These are phyloP conservation scores for Heterobasidion irregulare DNA, from an alignment of 1,284 basidiomycete genomes.

Conservation along the genomic window DNA sequence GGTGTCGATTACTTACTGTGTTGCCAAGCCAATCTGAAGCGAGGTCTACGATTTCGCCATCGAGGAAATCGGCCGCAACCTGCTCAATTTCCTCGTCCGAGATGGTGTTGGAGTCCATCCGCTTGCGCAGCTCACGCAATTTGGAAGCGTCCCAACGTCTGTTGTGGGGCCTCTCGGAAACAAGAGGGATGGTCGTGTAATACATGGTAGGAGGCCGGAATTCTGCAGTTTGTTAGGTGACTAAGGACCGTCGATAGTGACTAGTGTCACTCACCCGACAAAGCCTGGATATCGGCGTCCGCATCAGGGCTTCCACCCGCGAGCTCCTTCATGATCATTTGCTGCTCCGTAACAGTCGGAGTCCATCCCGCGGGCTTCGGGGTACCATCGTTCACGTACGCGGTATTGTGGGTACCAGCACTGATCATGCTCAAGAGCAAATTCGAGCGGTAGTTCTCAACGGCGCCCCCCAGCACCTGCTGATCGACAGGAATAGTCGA, in stretches of 20 bases:
- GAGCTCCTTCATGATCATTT: constrained; percentile 93
- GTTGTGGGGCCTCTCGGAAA: constrained; percentile 76
- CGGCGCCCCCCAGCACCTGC: constrained; percentile 81
- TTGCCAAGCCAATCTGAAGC: constrained; percentile 99
- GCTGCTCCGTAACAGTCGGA: constrained; percentile 78
- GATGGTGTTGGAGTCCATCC: constrained; percentile 78
- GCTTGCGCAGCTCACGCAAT: constrained; percentile 89
- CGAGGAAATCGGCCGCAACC: constrained; percentile 84
- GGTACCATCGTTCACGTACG: constrained; percentile 43
- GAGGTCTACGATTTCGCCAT: constrained; percentile 87
- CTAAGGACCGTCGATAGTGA: constrained; percentile 19
- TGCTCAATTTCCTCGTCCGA: constrained; percentile 85
- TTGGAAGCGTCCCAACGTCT: constrained; percentile 92
- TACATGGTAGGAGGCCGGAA: constrained; percentile 87
- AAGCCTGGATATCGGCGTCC: constrained; percentile 74
- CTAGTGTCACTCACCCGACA: constrained; percentile 56
- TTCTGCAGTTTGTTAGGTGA: constrained; percentile 34
- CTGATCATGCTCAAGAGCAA: constrained; percentile 85
- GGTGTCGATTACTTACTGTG: constrained; percentile 51
- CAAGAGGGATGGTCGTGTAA: constrained; percentile 86
- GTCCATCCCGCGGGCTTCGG: constrained; percentile 55
- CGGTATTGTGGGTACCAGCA: constrained; percentile 66
- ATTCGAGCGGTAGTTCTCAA: constrained; percentile 93
- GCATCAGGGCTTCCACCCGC: constrained; percentile 71
- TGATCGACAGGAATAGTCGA: constrained; percentile 84